These are phyloP conservation scores for Phytophthora cryptogea DNA, from an alignment of 352 stramenopile genomes.

Conservation along the genomic window DNA sequence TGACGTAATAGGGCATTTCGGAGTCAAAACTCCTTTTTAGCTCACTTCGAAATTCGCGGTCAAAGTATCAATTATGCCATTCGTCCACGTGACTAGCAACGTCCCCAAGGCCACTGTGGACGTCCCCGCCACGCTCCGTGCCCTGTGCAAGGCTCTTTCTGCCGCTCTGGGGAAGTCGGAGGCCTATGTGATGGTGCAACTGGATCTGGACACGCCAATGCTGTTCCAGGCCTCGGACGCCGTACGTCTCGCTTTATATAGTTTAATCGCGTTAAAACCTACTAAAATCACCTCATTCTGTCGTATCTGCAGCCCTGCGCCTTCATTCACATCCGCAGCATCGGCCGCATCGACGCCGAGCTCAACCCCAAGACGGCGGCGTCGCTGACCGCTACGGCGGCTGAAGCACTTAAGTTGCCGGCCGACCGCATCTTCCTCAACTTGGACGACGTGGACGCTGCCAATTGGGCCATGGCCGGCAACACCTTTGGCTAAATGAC, in stretches of 20 bases:
- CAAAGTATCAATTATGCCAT: constrained; percentile 34
- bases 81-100: constrained; percentile 46
- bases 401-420: constrained; percentile 28
- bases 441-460: constrained; percentile 34
- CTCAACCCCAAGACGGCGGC: constrained; percentile 38
- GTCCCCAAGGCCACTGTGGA: constrained; percentile 37
- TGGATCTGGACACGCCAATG: constrained; percentile 40
- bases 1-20: no score
- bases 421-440: constrained; percentile 45
- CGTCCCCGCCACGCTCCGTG: constrained; percentile 28
- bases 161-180: constrained; percentile 40
- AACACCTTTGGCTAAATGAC: constrained; percentile 17
- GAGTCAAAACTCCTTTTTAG: not conserved
- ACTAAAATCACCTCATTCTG: not conserved
- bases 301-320: constrained; percentile 33
- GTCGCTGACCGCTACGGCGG: constrained; percentile 32
- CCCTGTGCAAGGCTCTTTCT: constrained; percentile 44
- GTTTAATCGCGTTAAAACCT: not conserved
- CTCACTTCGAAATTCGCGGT: constrained; percentile 5
- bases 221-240: constrained; percentile 32
- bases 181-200: constrained; percentile 40
- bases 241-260: constrained; percentile 10
- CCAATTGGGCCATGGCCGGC: constrained; percentile 37
- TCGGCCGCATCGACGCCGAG: constrained; percentile 38
- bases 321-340: constrained; percentile 42